Evolutionary conservation across 1,284 basidiomycete species (phyloP), one percentile per base, ranked within the genome.

Genomic region (Irpex lacteus): DNA sequence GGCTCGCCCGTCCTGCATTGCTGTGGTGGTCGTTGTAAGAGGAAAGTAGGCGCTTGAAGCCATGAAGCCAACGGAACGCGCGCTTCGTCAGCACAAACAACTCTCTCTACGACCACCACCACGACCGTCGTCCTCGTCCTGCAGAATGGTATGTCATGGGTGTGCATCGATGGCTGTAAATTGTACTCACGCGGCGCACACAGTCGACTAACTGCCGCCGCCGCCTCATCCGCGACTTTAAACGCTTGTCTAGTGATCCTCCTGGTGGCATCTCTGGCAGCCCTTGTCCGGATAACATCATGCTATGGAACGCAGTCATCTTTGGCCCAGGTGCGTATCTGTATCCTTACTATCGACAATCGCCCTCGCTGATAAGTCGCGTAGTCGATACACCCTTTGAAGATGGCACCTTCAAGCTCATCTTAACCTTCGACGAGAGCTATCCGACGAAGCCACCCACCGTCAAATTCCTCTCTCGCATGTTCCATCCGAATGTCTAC

Each of bases 401-500:
- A 79, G 97, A 98, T 73, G 97, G 97, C 66, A 98, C 97, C 11
- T 98, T 99, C 88, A 96, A 97, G 73, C 90, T 98, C 18, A 84
- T 96, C 44, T 85, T 99, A 60, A 95, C 93, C 0, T 98, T 98
- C 72, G 96, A 98, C 76, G 97, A 99, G 75, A 92, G 94, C 2
- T 98, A 99, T 77, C 97, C 97, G 15, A 98, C 98, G 83, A 98
- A 98, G 76, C 95, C 97, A 0, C 97, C 97, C 4, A 93, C 92
- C 1, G 97, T 98, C 71, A 96, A 97, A 75, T 99, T 99, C 82
- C 85, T 98, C 32, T 95, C 92, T 56, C 90, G 95, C 68, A 98
- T 98, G 96, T 98, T 98, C 81, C 97, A 99, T 75, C 97, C 97
- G 0, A 99, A 98, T 79, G 96, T 99, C 13, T 99, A 98, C 77